A percentile compares a stretch with the other conserved stretches of the same genome.
phyloP scores from a whole-genome alignment of 352 stramenopile species.

The Phytophthora melonis region DNA sequence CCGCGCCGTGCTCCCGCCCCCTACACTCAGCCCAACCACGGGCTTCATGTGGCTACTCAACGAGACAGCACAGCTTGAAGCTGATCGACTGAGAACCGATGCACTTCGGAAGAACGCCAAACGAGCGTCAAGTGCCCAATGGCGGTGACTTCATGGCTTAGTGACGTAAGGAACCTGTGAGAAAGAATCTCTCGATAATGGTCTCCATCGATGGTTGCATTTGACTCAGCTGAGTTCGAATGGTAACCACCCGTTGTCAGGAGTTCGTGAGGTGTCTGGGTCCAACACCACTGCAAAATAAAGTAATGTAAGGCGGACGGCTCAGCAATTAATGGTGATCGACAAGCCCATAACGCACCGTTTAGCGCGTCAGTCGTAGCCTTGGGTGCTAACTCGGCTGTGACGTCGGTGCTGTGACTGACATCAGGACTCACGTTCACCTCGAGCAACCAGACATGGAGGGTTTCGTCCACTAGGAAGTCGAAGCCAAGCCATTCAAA shows the following conservation, averaged over 20 bases:
- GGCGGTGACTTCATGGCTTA: conserved; percentile 22
- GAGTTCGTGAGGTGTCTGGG: not conserved
- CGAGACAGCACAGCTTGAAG: conserved; percentile 62
- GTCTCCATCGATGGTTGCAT: not conserved
- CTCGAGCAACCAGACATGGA: conserved; percentile 80
- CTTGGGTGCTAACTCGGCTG: conserved; percentile 54
- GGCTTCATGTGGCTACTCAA: conserved; percentile 83
- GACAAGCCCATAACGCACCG: conserved; percentile 35
- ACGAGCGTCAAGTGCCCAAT: conserved; percentile 51
- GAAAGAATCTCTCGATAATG: not conserved
- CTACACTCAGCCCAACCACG: conserved; percentile 62
- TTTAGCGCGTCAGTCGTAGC: conserved; percentile 64
- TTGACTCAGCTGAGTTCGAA: conserved; percentile 6
- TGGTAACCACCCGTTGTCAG: conserved; percentile 38
- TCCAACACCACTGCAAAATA: conserved; percentile 36
- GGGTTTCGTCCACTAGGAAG: conserved; percentile 73
- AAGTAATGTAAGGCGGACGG: not conserved
- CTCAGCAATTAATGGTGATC: not conserved
- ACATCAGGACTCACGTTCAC: conserved; percentile 91
- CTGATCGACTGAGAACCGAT: conserved; percentile 53
- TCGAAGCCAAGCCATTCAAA: conserved; percentile 92
- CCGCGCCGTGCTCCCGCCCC: conserved; percentile 44
- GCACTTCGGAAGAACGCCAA: conserved; percentile 58
- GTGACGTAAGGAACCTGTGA: too few species aligned
- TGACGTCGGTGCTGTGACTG: conserved; percentile 78